Conservation (phyloP, 306 rosid genomes). For the Medicago ruthenica region DNA sequence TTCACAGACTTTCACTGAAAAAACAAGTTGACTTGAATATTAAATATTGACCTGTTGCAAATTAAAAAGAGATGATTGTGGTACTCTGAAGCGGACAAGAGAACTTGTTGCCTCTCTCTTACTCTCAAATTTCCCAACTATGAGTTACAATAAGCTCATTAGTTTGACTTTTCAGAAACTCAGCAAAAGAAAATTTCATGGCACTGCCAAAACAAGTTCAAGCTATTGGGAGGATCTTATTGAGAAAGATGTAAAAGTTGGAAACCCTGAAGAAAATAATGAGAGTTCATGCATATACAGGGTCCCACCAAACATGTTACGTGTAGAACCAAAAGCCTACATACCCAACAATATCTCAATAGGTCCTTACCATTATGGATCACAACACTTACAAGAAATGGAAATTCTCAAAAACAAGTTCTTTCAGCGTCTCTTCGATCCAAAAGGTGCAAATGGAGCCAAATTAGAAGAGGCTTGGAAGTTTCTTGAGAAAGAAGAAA, state of each 20-base stretch:
- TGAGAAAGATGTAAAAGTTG: too few species aligned
- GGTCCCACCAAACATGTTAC: slow-evolving; percentile 21
- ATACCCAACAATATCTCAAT: slow-evolving; percentile 48
- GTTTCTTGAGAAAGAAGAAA: slow-evolving; percentile 36
- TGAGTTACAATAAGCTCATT: slow-evolving; percentile 17
- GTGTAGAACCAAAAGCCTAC: neutral
- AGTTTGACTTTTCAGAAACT: slow-evolving; percentile 12
- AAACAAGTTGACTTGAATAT: slow-evolving; percentile 9
- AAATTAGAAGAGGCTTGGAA: slow-evolving; percentile 29
- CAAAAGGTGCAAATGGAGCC: neutral
- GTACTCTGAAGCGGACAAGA: neutral
- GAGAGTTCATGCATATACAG: slow-evolving; percentile 37
- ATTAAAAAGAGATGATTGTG: neutral
- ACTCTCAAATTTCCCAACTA: neutral
- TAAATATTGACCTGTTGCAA: neutral
- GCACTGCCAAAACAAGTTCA: neutral
- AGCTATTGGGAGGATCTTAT: slow-evolving; percentile 13
- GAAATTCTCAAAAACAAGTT: slow-evolving; percentile 35
- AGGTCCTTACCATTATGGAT: slow-evolving; percentile 47
- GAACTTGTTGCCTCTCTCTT: neutral
- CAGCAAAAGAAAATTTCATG: slow-evolving; percentile 24
- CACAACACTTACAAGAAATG: slow-evolving; percentile 28
- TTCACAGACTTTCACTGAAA: too few species aligned
- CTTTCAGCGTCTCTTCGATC: slow-evolving; percentile 30
- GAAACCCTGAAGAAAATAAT: slow-evolving; percentile 8